Percentiles rank a stretch among this genome's conserved stretches.
Evolutionary conservation across 495 filamentous ascomycete species (phyloP).

Genomic region (Lasiosphaeria ovina): DNA sequence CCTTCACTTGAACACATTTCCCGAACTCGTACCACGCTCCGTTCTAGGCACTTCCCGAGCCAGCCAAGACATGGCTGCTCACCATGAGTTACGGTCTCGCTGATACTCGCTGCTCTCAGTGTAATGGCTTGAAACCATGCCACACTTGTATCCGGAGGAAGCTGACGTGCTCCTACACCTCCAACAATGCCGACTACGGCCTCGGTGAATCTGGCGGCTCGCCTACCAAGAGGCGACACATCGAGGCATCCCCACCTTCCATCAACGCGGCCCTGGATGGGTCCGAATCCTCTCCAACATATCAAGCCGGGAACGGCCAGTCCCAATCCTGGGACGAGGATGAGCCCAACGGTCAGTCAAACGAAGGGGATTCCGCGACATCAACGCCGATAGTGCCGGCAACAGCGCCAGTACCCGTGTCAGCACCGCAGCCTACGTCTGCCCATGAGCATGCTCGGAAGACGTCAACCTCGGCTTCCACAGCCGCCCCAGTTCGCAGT

Average conservation of each 20-base stretch:
- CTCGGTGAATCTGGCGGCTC: conserved; percentile 36
- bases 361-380: conserved; percentile 18
- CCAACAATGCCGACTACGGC: conserved; percentile 33
- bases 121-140: conserved; percentile 69
- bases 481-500: conserved; percentile 51
- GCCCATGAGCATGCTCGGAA: conserved; percentile 20
- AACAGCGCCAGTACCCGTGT: not conserved
- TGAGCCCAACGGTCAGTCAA: conserved; percentile 17
- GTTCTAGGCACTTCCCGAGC: not conserved
- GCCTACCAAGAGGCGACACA: conserved; percentile 47
- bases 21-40: not conserved
- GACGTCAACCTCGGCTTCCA: conserved; percentile 38
- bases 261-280: conserved; percentile 22
- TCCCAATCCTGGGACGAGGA: conserved; percentile 29
- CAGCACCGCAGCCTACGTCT: conserved; percentile 18
- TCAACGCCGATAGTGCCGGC: conserved; percentile 4
- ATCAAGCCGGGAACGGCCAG: conserved; percentile 10
- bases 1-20: not conserved
- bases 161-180: conserved; percentile 52
- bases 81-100: conserved; percentile 3
- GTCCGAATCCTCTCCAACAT: conserved; percentile 17
- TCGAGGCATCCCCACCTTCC: conserved; percentile 35
- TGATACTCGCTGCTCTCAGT: conserved; percentile 41
- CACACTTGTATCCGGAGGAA: conserved; percentile 62
- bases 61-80: not conserved